These are phyloP conservation scores for Neltuma alba DNA, from an alignment of 306 rosid species.

Conservation along the genomic window DNA sequence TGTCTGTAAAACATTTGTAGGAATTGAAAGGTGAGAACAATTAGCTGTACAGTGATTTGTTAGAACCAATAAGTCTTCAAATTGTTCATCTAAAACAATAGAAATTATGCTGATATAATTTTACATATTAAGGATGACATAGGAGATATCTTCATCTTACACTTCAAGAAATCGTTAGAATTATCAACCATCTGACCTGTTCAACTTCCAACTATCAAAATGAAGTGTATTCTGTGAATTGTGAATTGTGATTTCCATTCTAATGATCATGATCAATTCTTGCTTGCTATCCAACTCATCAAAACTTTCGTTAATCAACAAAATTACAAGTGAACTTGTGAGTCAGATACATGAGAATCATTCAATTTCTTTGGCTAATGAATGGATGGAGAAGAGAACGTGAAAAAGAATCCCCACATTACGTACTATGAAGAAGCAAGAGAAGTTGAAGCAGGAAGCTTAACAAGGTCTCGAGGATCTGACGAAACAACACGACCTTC, in stretches of 20 bases:
- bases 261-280: background rate
- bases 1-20: background rate
- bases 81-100: background rate
- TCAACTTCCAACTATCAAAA: no score
- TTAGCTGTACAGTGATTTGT: background rate
- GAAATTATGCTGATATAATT: background rate
- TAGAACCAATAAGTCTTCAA: background rate
- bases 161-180: background rate
- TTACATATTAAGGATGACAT: background rate
- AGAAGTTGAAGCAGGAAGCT: no score
- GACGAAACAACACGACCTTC: slow-evolving; percentile 11
- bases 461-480: background rate
- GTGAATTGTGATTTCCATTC: background rate
- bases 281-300: background rate
- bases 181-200: no score
- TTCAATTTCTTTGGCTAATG: background rate
- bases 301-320: background rate
- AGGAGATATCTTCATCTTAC: background rate
- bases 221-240: background rate
- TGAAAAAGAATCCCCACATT: background rate
- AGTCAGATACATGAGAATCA: background rate
- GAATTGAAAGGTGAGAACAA: background rate
- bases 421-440: no score
- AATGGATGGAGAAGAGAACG: background rate
- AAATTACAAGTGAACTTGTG: background rate